These are phyloP conservation scores for Camellia oleifera DNA, from an alignment of 179 eudicot species.

Conservation along the genomic window DNA sequence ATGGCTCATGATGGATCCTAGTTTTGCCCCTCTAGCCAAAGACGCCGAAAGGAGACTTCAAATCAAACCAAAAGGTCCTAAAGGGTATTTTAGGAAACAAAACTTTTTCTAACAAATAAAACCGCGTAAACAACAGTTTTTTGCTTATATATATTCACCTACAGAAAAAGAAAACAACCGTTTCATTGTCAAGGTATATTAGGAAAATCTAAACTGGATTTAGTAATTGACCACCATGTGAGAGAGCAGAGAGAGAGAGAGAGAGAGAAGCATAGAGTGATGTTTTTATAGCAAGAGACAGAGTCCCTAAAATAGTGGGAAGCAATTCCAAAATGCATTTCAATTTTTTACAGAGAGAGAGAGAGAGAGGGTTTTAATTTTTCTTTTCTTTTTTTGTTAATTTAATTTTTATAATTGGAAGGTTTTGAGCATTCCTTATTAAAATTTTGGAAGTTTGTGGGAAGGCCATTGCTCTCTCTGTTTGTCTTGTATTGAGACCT, in stretches of 20 bases:
- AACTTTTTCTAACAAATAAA: slow-evolving; percentile 21
- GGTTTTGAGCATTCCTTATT: slow-evolving; percentile 13
- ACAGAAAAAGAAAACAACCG: slow-evolving; percentile 6
- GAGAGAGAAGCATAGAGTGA: background rate
- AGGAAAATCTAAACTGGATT: slow-evolving; percentile 13
- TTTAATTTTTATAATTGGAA: slow-evolving; percentile 20
- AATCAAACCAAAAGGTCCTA: slow-evolving; percentile 7
- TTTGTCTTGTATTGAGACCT: slow-evolving; percentile 13
- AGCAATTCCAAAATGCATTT: slow-evolving; percentile 11
- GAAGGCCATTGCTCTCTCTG: background rate
- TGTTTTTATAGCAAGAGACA: background rate
- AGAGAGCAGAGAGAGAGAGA: background rate
- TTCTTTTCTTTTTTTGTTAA: background rate
- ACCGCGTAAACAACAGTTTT: slow-evolving; percentile 32
- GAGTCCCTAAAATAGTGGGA: slow-evolving; percentile 14
- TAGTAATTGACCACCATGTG: background rate
- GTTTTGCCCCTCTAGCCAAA: background rate
- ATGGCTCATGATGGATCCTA: slow-evolving; percentile 1
- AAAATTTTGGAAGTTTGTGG: slow-evolving; percentile 22
- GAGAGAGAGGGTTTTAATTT: background rate
- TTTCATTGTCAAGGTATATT: background rate
- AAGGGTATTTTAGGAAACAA: slow-evolving; percentile 13
- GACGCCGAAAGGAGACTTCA: slow-evolving; percentile 14
- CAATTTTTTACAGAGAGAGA: background rate
- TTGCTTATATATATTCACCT: slow-evolving; percentile 1